A percentile compares a stretch with the other conserved stretches of the same genome.
These are phyloP conservation scores for Hypholoma fasciculare DNA, from an alignment of 768 basidiomycete genomes.

Conservation along the genomic window DNA sequence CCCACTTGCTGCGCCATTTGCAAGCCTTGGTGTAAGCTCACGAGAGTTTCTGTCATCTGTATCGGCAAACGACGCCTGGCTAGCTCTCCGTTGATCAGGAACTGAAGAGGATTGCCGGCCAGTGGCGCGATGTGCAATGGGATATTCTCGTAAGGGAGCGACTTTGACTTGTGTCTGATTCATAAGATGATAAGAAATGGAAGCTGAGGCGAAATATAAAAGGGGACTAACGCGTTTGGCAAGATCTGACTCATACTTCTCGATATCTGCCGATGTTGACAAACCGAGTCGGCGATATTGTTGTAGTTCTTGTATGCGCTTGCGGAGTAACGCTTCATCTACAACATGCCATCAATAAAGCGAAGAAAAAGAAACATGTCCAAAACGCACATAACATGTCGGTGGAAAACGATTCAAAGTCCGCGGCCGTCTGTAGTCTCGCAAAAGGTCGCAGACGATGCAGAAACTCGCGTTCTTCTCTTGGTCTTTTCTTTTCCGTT, in stretches of 20 bases:
- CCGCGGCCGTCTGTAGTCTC: constrained; percentile 85
- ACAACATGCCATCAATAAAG: constrained; percentile 1
- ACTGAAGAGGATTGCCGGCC: constrained; percentile 51
- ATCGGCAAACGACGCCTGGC: constrained; percentile 40
- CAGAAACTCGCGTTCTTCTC: constrained; percentile 90
- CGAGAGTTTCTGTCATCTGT: constrained; percentile 56
- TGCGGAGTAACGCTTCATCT: constrained; percentile 90
- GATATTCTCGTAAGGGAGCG: constrained; percentile 52
- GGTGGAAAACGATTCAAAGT: constrained; percentile 85
- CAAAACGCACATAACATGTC: constrained; percentile 81
- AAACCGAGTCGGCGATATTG: constrained; percentile 87
- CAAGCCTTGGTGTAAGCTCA: constrained; percentile 61
- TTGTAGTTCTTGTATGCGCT: constrained; percentile 89
- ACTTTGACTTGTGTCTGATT: constrained; percentile 63
- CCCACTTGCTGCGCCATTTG: constrained; percentile 32
- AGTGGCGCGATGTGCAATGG: constrained; percentile 45
- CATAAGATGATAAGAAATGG: constrained; percentile 7
- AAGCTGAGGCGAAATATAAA: constrained; percentile 3
- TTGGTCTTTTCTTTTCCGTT: constrained; percentile 84
- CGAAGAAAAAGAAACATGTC: not conserved
- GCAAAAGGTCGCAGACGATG: constrained; percentile 90
- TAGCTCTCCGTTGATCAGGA: constrained; percentile 53
- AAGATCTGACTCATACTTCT: constrained; percentile 81
- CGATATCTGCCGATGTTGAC: constrained; percentile 82
- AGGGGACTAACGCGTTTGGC: constrained; percentile 62